Percentiles rank a stretch among this genome's conserved stretches.
These are phyloP conservation scores for Apiotrichum brassicae DNA, from an alignment of 1,284 basidiomycete species.

Conservation along the genomic window DNA sequence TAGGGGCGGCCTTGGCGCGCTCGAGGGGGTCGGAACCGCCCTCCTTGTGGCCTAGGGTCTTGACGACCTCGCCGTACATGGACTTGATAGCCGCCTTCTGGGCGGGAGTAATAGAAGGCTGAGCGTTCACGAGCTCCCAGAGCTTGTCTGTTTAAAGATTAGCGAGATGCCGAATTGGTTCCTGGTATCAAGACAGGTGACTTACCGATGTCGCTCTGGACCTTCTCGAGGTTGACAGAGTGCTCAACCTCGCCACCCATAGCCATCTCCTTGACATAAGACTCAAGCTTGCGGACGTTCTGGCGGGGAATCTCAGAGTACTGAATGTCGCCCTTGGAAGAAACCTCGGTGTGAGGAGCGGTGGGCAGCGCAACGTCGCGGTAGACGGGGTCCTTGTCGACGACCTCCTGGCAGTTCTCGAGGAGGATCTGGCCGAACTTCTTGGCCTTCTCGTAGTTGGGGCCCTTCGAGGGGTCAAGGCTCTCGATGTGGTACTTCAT, in stretches of 20 bases:
- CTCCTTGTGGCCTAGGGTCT: slow-evolving; percentile 60
- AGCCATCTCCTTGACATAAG: slow-evolving; percentile 98
- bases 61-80: slow-evolving; percentile 89
- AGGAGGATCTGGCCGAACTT: slow-evolving; percentile 94
- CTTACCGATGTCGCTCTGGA: slow-evolving; percentile 76
- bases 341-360: slow-evolving; percentile 90
- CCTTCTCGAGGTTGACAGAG: slow-evolving; percentile 87
- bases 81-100: slow-evolving; percentile 97
- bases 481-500: slow-evolving; percentile 94
- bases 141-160: slow-evolving; percentile 61
- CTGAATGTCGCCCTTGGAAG: slow-evolving; percentile 85
- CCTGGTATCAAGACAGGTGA: neutral
- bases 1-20: slow-evolving; percentile 28
- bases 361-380: slow-evolving; percentile 86
- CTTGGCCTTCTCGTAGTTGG: slow-evolving; percentile 89
- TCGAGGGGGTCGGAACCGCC: slow-evolving; percentile 18
- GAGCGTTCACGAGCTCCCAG: slow-evolving; percentile 94
- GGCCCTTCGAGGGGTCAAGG: slow-evolving; percentile 73
- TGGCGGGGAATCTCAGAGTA: slow-evolving; percentile 91
- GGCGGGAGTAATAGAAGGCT: slow-evolving; percentile 91
- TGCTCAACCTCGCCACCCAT: slow-evolving; percentile 78
- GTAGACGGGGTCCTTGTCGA: slow-evolving; percentile 49
- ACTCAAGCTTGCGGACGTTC: slow-evolving; percentile 93
- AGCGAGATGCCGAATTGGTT: neutral
- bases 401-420: slow-evolving; percentile 59